These are phyloP conservation scores for Ascochyta koolunga DNA, from an alignment of 2,329 filamentous ascomycete genomes.

Conservation along the genomic window DNA sequence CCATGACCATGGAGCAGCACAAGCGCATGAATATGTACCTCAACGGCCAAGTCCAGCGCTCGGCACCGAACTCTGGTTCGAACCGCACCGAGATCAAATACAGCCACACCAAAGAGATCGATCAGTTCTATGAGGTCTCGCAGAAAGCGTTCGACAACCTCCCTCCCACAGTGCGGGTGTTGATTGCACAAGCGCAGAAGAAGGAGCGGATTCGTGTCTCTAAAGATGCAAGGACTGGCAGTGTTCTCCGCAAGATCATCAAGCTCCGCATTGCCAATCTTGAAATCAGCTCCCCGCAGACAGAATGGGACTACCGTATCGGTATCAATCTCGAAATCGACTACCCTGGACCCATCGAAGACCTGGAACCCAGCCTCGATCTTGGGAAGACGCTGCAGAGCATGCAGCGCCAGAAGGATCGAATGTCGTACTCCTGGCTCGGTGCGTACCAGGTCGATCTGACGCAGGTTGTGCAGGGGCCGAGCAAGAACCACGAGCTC, in stretches of 20 bases:
- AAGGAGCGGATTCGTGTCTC: conserved; percentile 61
- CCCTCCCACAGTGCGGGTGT: conserved; percentile 63
- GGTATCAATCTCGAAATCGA: conserved; percentile 95
- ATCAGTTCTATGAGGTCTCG: conserved; percentile 70
- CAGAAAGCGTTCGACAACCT: conserved; percentile 58
- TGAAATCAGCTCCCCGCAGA: conserved; percentile 80
- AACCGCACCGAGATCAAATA: conserved; percentile 73
- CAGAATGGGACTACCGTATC: conserved; percentile 86
- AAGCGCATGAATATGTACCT: conserved; percentile 82
- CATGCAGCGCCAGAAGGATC: conserved; percentile 79
- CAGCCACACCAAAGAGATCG: conserved; percentile 79
- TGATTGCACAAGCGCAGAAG: conserved; percentile 50
- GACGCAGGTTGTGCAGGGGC: conserved; percentile 75
- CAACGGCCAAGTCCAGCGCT: conserved; percentile 69
- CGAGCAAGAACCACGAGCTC: conserved; percentile 76
- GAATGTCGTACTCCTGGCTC: conserved; percentile 87
- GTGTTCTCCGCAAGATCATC: conserved; percentile 81
- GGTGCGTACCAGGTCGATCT: conserved; percentile 84
- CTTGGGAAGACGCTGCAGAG: conserved; percentile 47
- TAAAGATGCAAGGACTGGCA: conserved; percentile 72
- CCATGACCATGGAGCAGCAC: conserved; percentile 93
- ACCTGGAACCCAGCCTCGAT: conserved; percentile 54
- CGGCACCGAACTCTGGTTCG: conserved; percentile 43
- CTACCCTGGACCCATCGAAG: conserved; percentile 69
- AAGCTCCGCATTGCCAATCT: conserved; percentile 88